A percentile compares a stretch with the other conserved stretches of the same genome.
Evolutionary conservation across 2,329 filamentous ascomycete genomes (phyloP).

Genomic region (Penicillium hesseltinei): DNA sequence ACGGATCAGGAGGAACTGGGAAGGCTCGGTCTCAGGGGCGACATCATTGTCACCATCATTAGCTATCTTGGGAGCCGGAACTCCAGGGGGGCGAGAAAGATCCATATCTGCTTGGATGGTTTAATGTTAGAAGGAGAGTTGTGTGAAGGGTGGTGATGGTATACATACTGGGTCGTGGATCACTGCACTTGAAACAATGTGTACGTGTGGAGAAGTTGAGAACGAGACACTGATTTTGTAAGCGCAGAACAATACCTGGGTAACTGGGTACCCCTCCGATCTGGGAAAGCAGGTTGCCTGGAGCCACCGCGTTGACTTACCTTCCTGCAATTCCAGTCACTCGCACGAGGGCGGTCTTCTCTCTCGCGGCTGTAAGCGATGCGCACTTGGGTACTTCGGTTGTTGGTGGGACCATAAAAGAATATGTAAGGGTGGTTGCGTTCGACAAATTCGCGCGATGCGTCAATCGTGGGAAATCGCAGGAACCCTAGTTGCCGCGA

Average conservation of each 20-base stretch:
- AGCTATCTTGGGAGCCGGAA: conserved; percentile 43
- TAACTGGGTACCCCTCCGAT: background rate
- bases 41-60: conserved; percentile 57
- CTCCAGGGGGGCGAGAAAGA: conserved; percentile 34
- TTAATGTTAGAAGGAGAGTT: conserved; percentile 5
- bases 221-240: conserved; percentile 49
- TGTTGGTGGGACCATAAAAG: conserved; percentile 49
- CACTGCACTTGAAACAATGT: conserved; percentile 60
- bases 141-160: background rate
- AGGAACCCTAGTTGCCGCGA: conserved; percentile 59
- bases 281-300: background rate
- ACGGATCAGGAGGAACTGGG: conserved; percentile 74
- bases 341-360: conserved; percentile 50
- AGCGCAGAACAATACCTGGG: background rate
- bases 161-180: conserved; percentile 51
- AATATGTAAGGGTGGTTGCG: conserved; percentile 51
- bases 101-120: conserved; percentile 25
- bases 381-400: conserved; percentile 46
- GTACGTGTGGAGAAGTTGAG: conserved; percentile 57
- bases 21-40: conserved; percentile 58
- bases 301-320: conserved; percentile 32
- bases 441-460: conserved; percentile 55
- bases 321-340: conserved; percentile 58
- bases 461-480: conserved; percentile 50
- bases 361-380: conserved; percentile 55